Conservation (phyloP, 2,329 filamentous ascomycete genomes). For the Colletotrichum sansevieriae region DNA sequence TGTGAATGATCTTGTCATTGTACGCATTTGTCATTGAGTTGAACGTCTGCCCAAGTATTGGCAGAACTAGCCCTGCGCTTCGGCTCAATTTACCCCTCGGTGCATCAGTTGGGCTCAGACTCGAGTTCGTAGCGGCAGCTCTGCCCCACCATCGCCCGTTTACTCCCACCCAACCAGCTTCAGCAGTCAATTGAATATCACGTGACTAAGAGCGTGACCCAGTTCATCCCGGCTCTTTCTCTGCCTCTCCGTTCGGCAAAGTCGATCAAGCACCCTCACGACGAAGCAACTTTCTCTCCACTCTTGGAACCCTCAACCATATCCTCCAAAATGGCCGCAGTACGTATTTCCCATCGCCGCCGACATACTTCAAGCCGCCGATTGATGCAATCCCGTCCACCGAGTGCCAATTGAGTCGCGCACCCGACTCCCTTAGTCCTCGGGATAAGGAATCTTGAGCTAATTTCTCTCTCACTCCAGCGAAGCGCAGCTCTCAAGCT, state of each 20-base stretch:
- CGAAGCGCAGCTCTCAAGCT: conserved; percentile 98
- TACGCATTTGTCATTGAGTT: neutral
- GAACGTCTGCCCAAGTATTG: neutral
- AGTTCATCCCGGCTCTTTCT: conserved; percentile 46
- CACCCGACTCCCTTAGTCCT: conserved; percentile 13
- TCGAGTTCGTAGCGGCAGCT: conserved; percentile 26
- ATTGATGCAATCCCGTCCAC: conserved; percentile 44
- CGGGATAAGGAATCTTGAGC: conserved; percentile 56
- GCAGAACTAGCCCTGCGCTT: neutral
- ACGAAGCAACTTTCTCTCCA: conserved; percentile 63
- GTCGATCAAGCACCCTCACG: conserved; percentile 60
- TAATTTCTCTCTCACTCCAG: conserved; percentile 71
- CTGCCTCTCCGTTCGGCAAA: conserved; percentile 57
- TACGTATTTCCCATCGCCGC: conserved; percentile 60
- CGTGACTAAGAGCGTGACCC: conserved; percentile 47
- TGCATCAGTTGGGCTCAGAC: conserved; percentile 23
- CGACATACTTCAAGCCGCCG: conserved; percentile 20
- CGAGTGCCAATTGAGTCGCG: conserved; percentile 36
- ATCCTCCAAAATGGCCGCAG: conserved; percentile 75
- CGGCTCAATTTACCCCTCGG: conserved; percentile 30
- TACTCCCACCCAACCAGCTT: neutral
- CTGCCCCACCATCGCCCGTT: conserved; percentile 34
- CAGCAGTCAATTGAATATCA: conserved; percentile 43
- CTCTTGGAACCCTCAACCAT: conserved; percentile 59
- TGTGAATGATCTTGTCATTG: neutral